These are phyloP conservation scores for Leccinum solheimii DNA, from an alignment of 1,284 basidiomycete species.

Conservation along the genomic window DNA sequence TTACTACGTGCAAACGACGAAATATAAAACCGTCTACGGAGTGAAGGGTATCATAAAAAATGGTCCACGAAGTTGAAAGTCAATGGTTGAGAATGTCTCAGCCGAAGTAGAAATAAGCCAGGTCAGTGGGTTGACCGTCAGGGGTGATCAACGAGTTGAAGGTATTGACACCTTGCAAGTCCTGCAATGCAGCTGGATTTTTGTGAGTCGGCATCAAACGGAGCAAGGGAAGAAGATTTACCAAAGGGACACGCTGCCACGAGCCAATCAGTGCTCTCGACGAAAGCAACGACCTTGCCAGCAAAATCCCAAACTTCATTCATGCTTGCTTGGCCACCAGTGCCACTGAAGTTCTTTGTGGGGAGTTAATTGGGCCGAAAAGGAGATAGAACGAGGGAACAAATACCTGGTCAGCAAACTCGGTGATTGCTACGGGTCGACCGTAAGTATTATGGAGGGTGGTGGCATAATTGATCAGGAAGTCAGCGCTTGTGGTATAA, in stretches of 20 bases:
- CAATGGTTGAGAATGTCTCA: not conserved
- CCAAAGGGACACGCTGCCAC: conserved; percentile 68
- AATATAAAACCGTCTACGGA: conserved; percentile 14
- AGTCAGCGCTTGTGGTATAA: conserved; percentile 54
- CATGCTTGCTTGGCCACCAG: conserved; percentile 48
- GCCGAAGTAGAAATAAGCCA: conserved; percentile 42
- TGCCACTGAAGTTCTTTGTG: conserved; percentile 58
- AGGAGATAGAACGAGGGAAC: not conserved
- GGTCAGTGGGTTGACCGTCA: conserved; percentile 45
- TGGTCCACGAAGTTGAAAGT: conserved; percentile 6
- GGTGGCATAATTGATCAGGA: conserved; percentile 52
- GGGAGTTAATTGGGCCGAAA: conserved; percentile 15
- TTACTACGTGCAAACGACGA: conserved; percentile 4
- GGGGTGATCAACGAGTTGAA: conserved; percentile 53
- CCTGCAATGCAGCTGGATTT: conserved; percentile 54
- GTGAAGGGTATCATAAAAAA: conserved; percentile 27
- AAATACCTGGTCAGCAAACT: conserved; percentile 64
- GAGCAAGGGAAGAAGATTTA: conserved; percentile 10
- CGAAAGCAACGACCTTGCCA: conserved; percentile 48
- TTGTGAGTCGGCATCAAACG: not conserved
- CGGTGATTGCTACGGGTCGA: conserved; percentile 60
- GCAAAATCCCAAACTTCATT: conserved; percentile 58
- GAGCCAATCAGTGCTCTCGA: conserved; percentile 57
- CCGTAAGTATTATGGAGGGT: conserved; percentile 53
- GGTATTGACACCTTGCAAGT: conserved; percentile 67